Evolutionary conservation across 2,329 filamentous ascomycete species (phyloP), one percentile per base, ranked within the genome.

Genomic region (Aspergillus sp.): DNA sequence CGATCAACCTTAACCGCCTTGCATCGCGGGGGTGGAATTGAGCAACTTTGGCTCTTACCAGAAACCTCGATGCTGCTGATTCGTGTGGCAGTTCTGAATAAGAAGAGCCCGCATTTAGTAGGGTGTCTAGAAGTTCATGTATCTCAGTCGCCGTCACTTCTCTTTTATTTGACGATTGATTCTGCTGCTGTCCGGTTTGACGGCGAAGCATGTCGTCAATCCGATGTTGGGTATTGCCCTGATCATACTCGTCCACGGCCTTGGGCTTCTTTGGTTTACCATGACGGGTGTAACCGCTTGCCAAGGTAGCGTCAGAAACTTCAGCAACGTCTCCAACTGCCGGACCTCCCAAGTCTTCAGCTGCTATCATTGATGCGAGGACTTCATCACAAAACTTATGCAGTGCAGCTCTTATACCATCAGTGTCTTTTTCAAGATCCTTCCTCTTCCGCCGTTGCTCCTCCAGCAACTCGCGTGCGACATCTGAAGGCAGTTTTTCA

Each of bases 271-370:
- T 81, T 0, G 73, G 70, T 52, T 77, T 81, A 15, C 82, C 82
- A 61, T 80, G 77, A 41, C 75, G 75, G 3, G 80, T 83, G 70
- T 84, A 84, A n/a, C 82, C 82, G 24, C 77, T 76, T 52, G 78
- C 78, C 41, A 84, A 72, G 7, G 72, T 78, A 12, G 76, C 83
- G 45, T 88, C 82, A 8, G 79, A 82, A 65, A 78, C 86, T 75
- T 89, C 85, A 68, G 89, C 80, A 65, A 88, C 79, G 63, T 91
- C 88, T 3, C 91, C 90, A 1, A 93, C 90, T 11, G 92, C 88
- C 0, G 91, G 91, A 0, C 91, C 91, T 7, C 91, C 91, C 1
- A 93, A 80, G 68, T 92, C 90, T 75, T 96, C 91, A 1, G 90
- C 90, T 6, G 90, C 91, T 44, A 96, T 79, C 85, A 93, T 90